Evolutionary conservation across 306 rosid genomes (phyloP).

Genomic region (Malus sylvestris): DNA sequence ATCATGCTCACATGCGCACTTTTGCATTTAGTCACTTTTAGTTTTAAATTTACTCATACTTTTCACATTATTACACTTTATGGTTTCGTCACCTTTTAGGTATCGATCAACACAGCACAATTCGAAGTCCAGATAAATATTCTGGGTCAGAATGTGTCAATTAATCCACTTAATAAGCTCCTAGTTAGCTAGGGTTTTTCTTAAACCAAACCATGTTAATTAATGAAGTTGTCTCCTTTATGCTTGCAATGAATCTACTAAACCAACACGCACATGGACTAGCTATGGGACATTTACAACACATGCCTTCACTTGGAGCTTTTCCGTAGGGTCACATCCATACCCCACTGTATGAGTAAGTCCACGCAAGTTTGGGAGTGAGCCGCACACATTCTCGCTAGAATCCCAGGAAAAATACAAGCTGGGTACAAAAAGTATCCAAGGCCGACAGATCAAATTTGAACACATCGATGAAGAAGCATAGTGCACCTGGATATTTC

Average conservation of each 20-base stretch:
- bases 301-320: constrained; percentile 1
- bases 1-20: too few relatives aligned
- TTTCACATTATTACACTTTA: too few relatives aligned
- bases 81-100: too few relatives aligned
- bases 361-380: constrained; percentile 21
- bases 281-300: background rate
- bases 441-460: constrained; percentile 22
- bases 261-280: background rate
- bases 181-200: background rate
- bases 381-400: constrained; percentile 1
- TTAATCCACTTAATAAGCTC: background rate
- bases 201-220: background rate
- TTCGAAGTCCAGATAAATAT: too few relatives aligned
- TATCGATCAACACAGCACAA: too few relatives aligned
- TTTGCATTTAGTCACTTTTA: too few relatives aligned
- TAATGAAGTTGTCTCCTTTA: background rate
- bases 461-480: constrained; percentile 21
- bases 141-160: too few relatives aligned
- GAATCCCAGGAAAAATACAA: background rate
- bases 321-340: background rate
- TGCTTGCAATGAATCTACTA: background rate
- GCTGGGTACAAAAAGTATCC: constrained; percentile 19
- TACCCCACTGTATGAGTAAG: background rate
- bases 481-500: background rate
- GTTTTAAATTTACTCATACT: too few relatives aligned